Base-by-base conservation (phyloP, 306 rosid species). In the Vigna hirtella region DNA sequence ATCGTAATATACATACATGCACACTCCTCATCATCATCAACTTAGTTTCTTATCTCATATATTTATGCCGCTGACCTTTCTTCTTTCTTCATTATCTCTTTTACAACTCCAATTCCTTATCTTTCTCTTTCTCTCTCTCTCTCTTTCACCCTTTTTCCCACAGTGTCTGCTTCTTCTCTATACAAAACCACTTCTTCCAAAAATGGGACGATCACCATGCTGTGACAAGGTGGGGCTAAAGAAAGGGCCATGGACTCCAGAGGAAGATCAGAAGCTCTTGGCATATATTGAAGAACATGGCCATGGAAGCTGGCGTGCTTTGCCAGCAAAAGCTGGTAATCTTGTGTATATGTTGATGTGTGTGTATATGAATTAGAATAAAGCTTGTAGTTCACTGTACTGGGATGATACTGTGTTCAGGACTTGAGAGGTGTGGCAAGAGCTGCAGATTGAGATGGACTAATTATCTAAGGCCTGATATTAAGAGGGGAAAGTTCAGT, bases 181-280 rank as follows among this genome's bases (percentile, higher is more conserved):
- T 30, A 73, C 77, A 83, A 52, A 87, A 79, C 73, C 70, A 77
- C 22, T 14, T 52, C 64, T 53, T 71, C 45, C 51, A 87, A 82
- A 88, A 81, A 94, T 94, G 98, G 98, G 98, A 43, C 83, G 98
- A 85, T 89, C 98, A 56, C 98, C 98, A 32, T 94, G 98, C 86
- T 94, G 97, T 70, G 98, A 92, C 83, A 94, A 92, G 66, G 93
- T 90, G 43, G 98, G 98, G 13, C 85, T 94, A 68, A 94, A 94
- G 93, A 94, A 92, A 87, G 98, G 98, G n/a, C 98, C 98, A 14
- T 94, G 98, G 98, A 94, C 97, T 32, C 97, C 98, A 2, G 97
- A 94, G 73, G 98, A 94, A 87, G 98, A 94, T 79, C 98, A 94
- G 78, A 92, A 94, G 58, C 98, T 94, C 76, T 82, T 94, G 62